Evolutionary conservation across 1,284 basidiomycete species (phyloP).

Genomic region (Cryptococcus sp.): DNA sequence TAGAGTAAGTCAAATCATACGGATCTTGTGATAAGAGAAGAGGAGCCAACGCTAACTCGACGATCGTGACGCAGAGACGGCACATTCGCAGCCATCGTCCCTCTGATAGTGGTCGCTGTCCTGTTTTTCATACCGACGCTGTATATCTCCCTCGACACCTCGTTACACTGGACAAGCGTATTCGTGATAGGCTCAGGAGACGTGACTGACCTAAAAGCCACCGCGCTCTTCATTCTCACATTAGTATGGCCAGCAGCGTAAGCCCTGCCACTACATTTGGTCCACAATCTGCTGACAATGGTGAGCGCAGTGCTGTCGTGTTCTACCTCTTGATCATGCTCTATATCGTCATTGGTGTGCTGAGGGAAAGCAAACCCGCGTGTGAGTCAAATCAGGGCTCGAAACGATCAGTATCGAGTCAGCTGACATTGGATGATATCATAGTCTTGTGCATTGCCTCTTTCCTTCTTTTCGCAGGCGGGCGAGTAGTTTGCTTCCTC

Average conservation of each 20-base stretch:
- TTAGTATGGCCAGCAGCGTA: slow-evolving; percentile 80
- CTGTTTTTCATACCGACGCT: slow-evolving; percentile 68
- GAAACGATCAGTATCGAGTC: neutral
- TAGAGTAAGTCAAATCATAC: slow-evolving; percentile 40
- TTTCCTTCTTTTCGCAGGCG: slow-evolving; percentile 67
- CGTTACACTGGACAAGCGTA: slow-evolving; percentile 61
- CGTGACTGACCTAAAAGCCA: slow-evolving; percentile 60
- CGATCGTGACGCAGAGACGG: slow-evolving; percentile 59
- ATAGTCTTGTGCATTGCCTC: slow-evolving; percentile 56
- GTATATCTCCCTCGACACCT: slow-evolving; percentile 78
- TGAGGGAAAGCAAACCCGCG: slow-evolving; percentile 72
- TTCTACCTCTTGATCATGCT: slow-evolving; percentile 70
- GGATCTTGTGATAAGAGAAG: neutral
- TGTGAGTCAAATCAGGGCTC: slow-evolving; percentile 39
- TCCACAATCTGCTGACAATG: neutral
- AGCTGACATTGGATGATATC: slow-evolving; percentile 1
- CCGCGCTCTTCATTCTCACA: slow-evolving; percentile 73
- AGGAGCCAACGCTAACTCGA: neutral
- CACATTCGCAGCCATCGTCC: slow-evolving; percentile 56
- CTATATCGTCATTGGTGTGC: slow-evolving; percentile 68
- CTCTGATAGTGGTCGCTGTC: slow-evolving; percentile 61
- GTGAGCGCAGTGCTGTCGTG: slow-evolving; percentile 60
- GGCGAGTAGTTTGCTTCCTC: slow-evolving; percentile 75
- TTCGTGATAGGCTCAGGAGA: slow-evolving; percentile 57
- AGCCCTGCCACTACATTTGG: slow-evolving; percentile 28